These are phyloP conservation scores for Fusarium tricinctum DNA, from an alignment of 2,329 filamentous ascomycete genomes.

Conservation along the genomic window DNA sequence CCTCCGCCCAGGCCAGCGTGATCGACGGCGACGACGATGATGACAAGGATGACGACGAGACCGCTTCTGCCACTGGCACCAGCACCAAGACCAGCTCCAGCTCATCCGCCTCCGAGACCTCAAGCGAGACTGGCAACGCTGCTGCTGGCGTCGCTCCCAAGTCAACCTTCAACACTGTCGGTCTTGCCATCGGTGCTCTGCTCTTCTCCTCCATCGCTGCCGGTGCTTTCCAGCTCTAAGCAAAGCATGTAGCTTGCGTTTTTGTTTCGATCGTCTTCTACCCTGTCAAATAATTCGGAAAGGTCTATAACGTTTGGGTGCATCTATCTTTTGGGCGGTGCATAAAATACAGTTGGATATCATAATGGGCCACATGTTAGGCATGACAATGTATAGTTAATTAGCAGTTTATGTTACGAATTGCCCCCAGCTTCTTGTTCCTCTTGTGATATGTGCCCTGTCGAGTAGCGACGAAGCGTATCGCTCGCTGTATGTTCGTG, in stretches of 20 bases:
- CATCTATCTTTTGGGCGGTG: constrained; percentile 12
- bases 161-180: constrained; percentile 51
- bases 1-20: constrained; percentile 52
- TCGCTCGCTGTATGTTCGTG: not conserved
- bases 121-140: constrained; percentile 37
- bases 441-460: not conserved
- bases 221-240: constrained; percentile 48
- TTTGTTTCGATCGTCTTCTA: constrained; percentile 8
- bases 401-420: constrained; percentile 14
- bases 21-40: constrained; percentile 45
- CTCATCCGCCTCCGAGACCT: constrained; percentile 29
- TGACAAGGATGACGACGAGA: constrained; percentile 24
- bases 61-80: constrained; percentile 17
- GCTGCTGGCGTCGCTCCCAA: constrained; percentile 42
- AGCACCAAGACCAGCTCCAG: constrained; percentile 12
- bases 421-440: constrained; percentile 32
- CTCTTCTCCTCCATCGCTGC: constrained; percentile 54
- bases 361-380: constrained; percentile 28
- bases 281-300: constrained; percentile 24
- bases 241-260: constrained; percentile 12
- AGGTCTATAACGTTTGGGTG: constrained; percentile 24
- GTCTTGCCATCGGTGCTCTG: constrained; percentile 55
- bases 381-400: constrained; percentile 29
- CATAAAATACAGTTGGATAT: constrained; percentile 24
- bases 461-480: not conserved